These are phyloP conservation scores for Pseudocercospora fijiensis DNA, from an alignment of 2,329 filamentous ascomycete genomes.

Conservation along the genomic window DNA sequence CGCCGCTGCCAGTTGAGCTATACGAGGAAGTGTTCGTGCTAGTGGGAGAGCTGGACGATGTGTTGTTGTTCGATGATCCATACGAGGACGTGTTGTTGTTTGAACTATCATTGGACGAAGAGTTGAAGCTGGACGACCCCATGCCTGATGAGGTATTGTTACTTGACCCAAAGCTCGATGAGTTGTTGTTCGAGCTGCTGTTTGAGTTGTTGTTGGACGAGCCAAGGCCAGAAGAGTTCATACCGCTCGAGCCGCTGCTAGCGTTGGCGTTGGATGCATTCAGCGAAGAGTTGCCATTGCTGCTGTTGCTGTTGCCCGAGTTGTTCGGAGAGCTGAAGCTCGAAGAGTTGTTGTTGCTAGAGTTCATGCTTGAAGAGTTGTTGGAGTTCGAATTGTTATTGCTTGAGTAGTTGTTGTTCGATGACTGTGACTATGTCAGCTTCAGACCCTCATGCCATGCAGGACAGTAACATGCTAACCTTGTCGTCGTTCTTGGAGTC, in stretches of 20 bases:
- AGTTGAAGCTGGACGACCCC: neutral
- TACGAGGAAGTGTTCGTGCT: slow-evolving; percentile 11
- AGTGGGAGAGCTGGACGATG: neutral
- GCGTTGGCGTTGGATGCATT: neutral
- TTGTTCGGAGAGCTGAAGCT: neutral
- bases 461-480: neutral
- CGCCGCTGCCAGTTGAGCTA: neutral
- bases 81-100: slow-evolving; percentile 8
- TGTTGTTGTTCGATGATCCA: slow-evolving; percentile 14
- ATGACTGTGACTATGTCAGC: slow-evolving; percentile 1
- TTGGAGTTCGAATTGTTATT: slow-evolving; percentile 13
- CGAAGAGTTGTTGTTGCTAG: slow-evolving; percentile 6
- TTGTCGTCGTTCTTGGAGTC: slow-evolving; percentile 11
- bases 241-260: slow-evolving; percentile 5
- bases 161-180: neutral
- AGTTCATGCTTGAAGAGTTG: slow-evolving; percentile 6
- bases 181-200: slow-evolving; percentile 2
- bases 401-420: slow-evolving; percentile 12
- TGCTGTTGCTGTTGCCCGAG: neutral
- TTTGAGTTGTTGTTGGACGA: slow-evolving; percentile 7
- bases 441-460: neutral
- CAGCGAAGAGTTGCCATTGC: neutral
- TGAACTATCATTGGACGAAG: neutral
- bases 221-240: slow-evolving; percentile 3
- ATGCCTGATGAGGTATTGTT: slow-evolving; percentile 1